phyloP scores from a whole-genome alignment of 179 eudicot genomes.

The Heliamphora pulchella region DNA sequence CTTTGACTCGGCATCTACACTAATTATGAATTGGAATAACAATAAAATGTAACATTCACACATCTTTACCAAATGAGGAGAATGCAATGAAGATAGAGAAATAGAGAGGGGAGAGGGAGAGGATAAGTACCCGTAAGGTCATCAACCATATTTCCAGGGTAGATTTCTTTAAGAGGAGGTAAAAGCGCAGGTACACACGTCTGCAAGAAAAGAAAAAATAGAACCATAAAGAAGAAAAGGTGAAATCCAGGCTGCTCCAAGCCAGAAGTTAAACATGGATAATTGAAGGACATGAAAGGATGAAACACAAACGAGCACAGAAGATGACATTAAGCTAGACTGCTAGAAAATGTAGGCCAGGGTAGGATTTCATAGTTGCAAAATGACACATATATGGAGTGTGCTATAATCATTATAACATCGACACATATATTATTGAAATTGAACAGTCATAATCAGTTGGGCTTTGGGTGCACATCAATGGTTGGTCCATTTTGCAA shows the following conservation, averaged over 20 bases:
- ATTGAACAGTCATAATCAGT: no score
- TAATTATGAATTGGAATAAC: background rate
- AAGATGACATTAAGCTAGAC: background rate
- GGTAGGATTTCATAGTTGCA: background rate
- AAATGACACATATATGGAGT: no score
- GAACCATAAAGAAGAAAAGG: background rate
- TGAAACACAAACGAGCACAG: background rate
- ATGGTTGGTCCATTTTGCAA: no score
- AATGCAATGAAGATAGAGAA: background rate
- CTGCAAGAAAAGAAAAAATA: conserved; percentile 42
- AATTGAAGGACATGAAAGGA: background rate
- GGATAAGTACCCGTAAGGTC: conserved; percentile 56
- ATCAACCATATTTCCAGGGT: conserved; percentile 77
- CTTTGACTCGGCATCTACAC: conserved; percentile 6
- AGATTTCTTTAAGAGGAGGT: conserved; percentile 83
- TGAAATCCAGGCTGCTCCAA: background rate
- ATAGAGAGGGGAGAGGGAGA: background rate
- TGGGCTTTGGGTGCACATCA: no score
- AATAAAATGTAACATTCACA: no score
- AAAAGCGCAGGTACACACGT: conserved; percentile 80
- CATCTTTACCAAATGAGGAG: conserved; percentile 2
- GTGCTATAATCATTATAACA: background rate
- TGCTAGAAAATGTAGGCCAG: background rate
- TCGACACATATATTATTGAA: no score
- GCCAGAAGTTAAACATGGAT: background rate